Conservation (phyloP, 768 basidiomycete species). For the Mycena pura region DNA sequence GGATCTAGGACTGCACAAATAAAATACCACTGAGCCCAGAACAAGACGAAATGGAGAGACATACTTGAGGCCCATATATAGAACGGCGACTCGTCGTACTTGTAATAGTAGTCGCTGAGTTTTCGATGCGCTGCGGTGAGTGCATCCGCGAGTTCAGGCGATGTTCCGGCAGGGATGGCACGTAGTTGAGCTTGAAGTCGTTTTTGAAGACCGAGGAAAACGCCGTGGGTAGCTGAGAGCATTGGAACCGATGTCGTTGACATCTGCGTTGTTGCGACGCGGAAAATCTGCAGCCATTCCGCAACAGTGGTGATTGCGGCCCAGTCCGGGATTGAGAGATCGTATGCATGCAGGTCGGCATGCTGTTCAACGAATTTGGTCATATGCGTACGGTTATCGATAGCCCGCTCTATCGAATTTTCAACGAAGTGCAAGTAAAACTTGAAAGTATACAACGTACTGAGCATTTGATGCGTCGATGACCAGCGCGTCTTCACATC, state of each 20-base stretch:
- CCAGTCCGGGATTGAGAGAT: constrained; percentile 3
- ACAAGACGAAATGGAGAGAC: neutral
- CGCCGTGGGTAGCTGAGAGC: constrained; percentile 1
- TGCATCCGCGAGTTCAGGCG: neutral
- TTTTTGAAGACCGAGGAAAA: constrained; percentile 14
- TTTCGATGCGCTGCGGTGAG: neutral
- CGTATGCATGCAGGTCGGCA: neutral
- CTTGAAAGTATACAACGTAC: neutral
- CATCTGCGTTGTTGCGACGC: constrained; percentile 23
- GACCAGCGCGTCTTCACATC: neutral
- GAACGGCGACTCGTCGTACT: neutral
- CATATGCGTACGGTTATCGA: constrained; percentile 4
- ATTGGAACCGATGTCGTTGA: constrained; percentile 23
- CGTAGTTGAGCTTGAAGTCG: neutral
- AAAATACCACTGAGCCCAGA: too few relatives aligned
- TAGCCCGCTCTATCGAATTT: neutral
- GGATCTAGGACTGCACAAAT: too few relatives aligned
- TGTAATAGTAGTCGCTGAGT: too few relatives aligned
- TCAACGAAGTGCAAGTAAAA: neutral
- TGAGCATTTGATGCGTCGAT: neutral
- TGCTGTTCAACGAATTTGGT: neutral
- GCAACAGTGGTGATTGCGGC: neutral
- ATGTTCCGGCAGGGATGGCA: neutral
- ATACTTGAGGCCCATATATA: neutral
- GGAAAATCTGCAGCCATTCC: constrained; percentile 8